Base-by-base conservation (phyloP, 2,329 filamentous ascomycete species). In the Madurella fahalii region DNA sequence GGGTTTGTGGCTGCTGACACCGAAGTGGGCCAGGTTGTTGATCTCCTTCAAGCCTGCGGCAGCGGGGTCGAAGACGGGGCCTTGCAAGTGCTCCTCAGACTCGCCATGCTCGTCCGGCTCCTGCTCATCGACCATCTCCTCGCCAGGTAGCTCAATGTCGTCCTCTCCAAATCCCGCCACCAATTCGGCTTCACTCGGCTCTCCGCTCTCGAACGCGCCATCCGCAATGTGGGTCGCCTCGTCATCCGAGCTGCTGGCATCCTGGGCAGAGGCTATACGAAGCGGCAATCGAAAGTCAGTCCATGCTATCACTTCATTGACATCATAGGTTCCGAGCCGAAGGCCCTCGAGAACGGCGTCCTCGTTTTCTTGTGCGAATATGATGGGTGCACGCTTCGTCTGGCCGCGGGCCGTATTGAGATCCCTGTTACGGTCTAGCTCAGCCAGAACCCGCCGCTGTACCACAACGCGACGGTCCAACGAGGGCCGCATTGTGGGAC, bases 11-110 rank as follows among this genome's bases (percentile, higher is more conserved):
- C 84, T 89, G 68, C 86, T 90, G 62, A 93, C 89, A 11, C 87
- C 92, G 77, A 90, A 93, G 60, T 85, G 87, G 32, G 88, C 89
- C 17, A 94, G 78, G 58, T 90, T 91, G 63, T 87, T 90, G 67
- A 94, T 93, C 68, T 94, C 90, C 68, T 91, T 92, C 58, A 93
- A 75, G 42, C 85, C 77, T 11, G 78, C 67, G 16, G 77, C 77
- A 16, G 77, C 72, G 13, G 83, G 74, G 53, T 84, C 77, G 50
- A 85, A 80, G 7, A 47, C 53, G 4, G 60, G 54, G n/a, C 41
- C 56, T 2, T 57, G 59, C 2, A 57, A 18, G 5, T 60, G 58
- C 5, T 62, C 62, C 9, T 63, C 59, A 18, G 53, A 52, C 16
- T 60, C 59, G 34, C 45, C 47, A 4, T 61, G 45, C 5, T 63